Base-by-base conservation (phyloP, 2,329 filamentous ascomycete species). In the Pseudopyricularia cyperi region DNA sequence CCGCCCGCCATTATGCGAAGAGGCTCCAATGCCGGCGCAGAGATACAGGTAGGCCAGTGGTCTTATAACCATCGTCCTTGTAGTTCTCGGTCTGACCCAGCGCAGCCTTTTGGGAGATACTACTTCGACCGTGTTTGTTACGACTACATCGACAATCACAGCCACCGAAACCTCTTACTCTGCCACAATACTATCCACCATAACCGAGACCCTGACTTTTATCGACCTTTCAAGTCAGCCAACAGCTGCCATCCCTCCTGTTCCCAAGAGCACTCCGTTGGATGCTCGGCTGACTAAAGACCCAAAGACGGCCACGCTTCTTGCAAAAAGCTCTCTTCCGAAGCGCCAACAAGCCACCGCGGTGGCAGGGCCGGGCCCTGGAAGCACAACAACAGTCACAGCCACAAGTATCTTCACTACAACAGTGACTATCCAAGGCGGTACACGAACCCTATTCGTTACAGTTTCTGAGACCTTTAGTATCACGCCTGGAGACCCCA, bases 191-290 rank as follows among this genome's bases (percentile, higher is more conserved):
- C 39, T 57, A 9, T 51, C 54, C 0, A 63, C 62, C 0, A 50
- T 55, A 11, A 55, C 56, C 1, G 52, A 60, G 24, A 57, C 59
- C 1, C 55, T 66, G 39, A 63, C 61, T 5, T 54, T 62, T 15
- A 17, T 60, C 37, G 55, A 62, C 37, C 61, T 61, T 3, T 30
- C 52, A 7, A 46, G 58, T 12, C 53, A 52, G n/a, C 61, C 60
- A 9, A 54, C 62, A 24, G 61, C 8, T 24, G 39, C 19, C 14
- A 14, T 44, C 19, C 8, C 61, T 4, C 52, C 51, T 12, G 58
- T 57, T 1, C 46, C 57, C 12, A 58, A 56, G 3, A 52, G 54
- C 34, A 61, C 55, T 1, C 55, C 53, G 1, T 55, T 57, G 17
- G 51, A 52, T 48, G 46, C 9, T 53, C 51, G 4, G 46, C 46